Evolutionary conservation across 768 basidiomycete species (phyloP).

Genomic region (Cyclocybe aegerita): DNA sequence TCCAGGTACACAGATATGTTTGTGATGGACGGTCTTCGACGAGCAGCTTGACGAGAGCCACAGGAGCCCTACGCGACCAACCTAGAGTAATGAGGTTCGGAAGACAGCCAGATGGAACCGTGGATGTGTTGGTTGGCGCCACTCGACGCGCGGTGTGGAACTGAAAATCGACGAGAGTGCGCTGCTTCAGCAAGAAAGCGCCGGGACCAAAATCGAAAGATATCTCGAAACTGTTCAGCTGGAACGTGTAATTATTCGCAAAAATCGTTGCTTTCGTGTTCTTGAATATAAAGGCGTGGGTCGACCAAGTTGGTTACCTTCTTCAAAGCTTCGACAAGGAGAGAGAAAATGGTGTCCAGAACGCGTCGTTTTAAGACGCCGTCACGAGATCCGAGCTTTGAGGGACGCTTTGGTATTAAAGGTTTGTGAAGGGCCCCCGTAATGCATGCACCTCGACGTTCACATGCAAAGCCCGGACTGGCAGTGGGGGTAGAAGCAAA

Average conservation of each 20-base stretch:
- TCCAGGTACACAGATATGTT: background rate
- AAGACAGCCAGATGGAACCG: background rate
- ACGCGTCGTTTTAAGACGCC: too few relatives aligned
- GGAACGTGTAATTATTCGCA: too few relatives aligned
- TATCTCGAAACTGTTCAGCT: too few relatives aligned
- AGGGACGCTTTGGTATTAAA: background rate
- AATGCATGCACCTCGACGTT: background rate
- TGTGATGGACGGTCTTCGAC: background rate
- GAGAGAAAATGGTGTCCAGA: too few relatives aligned
- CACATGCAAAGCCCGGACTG: background rate
- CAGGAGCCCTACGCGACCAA: background rate
- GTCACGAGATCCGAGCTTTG: too few relatives aligned
- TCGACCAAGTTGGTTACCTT: too few relatives aligned
- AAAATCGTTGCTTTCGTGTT: too few relatives aligned
- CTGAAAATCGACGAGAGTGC: too few relatives aligned
- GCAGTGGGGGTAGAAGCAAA: background rate
- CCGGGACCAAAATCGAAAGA: too few relatives aligned
- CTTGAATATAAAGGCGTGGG: too few relatives aligned
- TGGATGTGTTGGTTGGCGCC: background rate
- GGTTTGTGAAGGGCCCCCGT: background rate
- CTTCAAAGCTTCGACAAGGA: too few relatives aligned
- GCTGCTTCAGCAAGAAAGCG: too few relatives aligned
- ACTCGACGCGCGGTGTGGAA: background rate
- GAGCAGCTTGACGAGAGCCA: background rate
- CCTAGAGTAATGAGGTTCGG: background rate